A percentile compares a stretch with the other conserved stretches of the same genome.
Evolutionary conservation across 2,329 filamentous ascomycete genomes (phyloP).

Genomic region (Hypoxylon sp.): DNA sequence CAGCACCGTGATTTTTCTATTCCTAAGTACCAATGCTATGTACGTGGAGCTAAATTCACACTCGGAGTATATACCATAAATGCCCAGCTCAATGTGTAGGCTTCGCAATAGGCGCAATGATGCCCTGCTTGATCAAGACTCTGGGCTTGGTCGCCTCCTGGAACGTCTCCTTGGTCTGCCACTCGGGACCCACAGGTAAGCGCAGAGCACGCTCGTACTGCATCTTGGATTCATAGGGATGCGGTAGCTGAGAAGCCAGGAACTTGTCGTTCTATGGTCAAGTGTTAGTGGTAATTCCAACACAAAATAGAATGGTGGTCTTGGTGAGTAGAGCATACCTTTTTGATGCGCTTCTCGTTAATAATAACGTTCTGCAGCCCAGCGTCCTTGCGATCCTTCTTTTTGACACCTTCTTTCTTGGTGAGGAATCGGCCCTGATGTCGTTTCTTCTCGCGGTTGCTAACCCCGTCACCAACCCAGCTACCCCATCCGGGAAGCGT

Average conservation of each 20-base stretch:
- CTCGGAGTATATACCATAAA: background rate
- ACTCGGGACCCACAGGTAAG: slow-evolving; percentile 91
- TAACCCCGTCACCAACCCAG: slow-evolving; percentile 89
- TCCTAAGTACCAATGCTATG: background rate
- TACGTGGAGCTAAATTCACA: background rate
- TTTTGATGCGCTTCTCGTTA: slow-evolving; percentile 90
- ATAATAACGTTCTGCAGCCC: slow-evolving; percentile 89
- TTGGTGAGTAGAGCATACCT: slow-evolving; percentile 65
- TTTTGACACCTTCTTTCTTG: slow-evolving; percentile 79
- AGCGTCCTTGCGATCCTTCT: slow-evolving; percentile 82
- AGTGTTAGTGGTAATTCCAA: slow-evolving; percentile 40
- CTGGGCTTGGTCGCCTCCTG: slow-evolving; percentile 90
- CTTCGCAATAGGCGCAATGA: slow-evolving; percentile 88
- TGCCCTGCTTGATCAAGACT: slow-evolving; percentile 89
- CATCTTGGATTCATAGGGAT: slow-evolving; percentile 86
- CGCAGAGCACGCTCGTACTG: slow-evolving; percentile 93
- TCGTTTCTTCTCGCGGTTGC: slow-evolving; percentile 74
- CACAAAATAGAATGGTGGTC: background rate
- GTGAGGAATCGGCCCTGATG: slow-evolving; percentile 74
- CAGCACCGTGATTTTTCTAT: background rate
- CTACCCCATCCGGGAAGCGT: slow-evolving; percentile 95
- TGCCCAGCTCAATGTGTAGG: slow-evolving; percentile 61
- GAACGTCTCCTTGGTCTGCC: slow-evolving; percentile 96
- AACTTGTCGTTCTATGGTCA: slow-evolving; percentile 81
- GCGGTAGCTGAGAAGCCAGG: slow-evolving; percentile 84